These are phyloP conservation scores for Psidium guajava DNA, from an alignment of 345 rosid species.

Conservation along the genomic window DNA sequence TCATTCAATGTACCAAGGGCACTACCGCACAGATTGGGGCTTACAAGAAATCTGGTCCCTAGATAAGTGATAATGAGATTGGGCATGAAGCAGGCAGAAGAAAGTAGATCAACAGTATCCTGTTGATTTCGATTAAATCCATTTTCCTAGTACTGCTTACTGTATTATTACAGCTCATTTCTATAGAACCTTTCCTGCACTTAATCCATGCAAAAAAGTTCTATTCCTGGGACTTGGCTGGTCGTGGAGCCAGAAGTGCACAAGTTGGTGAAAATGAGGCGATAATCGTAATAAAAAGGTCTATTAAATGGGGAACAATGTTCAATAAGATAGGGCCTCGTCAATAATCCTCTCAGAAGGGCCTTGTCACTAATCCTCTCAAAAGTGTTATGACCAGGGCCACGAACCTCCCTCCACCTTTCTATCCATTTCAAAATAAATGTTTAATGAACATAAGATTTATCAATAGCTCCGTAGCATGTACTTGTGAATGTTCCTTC, in stretches of 20 bases:
- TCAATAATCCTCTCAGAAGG: background rate
- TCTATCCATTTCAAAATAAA: background rate
- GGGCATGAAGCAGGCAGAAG: background rate
- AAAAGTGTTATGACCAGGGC: background rate
- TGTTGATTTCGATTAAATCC: background rate
- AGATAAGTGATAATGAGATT: background rate
- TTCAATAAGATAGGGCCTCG: background rate
- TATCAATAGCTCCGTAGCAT: background rate
- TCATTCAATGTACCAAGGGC: background rate
- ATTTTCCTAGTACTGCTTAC: background rate
- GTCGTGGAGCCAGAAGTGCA: background rate
- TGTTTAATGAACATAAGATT: background rate
- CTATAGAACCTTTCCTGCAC: background rate
- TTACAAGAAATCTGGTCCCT: background rate
- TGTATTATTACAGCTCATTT: background rate
- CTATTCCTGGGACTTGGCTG: background rate
- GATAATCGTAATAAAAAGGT: background rate
- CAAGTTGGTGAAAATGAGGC: background rate
- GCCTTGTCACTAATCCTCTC: background rate
- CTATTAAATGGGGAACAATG: background rate
- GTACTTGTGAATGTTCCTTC: background rate
- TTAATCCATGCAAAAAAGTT: background rate
- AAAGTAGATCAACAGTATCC: background rate
- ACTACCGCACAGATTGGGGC: background rate
- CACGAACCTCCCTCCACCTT: background rate